Conservation (phyloP, 169 alveolate genomes). For the Cryptosporidium viatorum region DNA sequence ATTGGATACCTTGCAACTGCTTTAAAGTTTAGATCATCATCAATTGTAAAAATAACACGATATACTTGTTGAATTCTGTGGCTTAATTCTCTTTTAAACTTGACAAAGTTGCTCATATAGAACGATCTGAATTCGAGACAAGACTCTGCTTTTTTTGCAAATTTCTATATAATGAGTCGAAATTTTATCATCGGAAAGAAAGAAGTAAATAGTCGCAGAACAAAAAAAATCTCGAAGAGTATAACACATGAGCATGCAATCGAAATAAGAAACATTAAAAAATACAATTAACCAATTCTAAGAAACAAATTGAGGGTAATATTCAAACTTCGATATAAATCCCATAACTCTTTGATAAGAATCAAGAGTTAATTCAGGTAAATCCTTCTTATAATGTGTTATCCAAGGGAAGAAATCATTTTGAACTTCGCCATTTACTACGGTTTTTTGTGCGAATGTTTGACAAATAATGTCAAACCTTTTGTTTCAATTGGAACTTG, state of each 20-base stretch:
- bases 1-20: background rate
- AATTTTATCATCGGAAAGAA: background rate
- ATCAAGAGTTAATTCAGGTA: constrained; percentile 15
- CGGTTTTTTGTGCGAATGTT: background rate
- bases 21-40: background rate
- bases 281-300: constrained; percentile 8
- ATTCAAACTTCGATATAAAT: constrained; percentile 29
- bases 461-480: background rate
- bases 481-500: background rate
- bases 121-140: background rate
- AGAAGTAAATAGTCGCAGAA: constrained; percentile 3
- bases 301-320: constrained; percentile 5
- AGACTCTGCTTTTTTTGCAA: background rate
- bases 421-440: background rate
- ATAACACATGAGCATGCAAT: constrained; percentile 8
- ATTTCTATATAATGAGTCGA: background rate
- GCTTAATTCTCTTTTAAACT: background rate
- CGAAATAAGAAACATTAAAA: background rate
- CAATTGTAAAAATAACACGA: background rate
- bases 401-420: background rate
- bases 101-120: background rate
- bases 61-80: background rate
- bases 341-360: constrained; percentile 45
- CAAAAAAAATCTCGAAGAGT: constrained; percentile 11
- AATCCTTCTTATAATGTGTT: background rate